Evolutionary conservation across 345 rosid genomes (phyloP).

Genomic region (Chamaenerion angustifolium): DNA sequence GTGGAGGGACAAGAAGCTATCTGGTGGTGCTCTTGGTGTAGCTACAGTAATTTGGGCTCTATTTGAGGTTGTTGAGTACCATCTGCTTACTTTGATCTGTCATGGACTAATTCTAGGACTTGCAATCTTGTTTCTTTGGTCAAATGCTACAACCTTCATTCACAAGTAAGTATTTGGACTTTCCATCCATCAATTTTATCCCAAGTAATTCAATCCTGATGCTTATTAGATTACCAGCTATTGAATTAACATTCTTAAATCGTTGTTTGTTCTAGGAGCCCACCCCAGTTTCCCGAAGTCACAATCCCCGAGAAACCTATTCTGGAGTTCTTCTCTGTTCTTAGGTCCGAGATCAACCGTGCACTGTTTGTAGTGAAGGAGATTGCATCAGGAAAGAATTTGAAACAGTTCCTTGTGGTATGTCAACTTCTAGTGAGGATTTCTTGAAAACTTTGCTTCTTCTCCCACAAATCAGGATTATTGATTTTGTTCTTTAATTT

Average conservation of each 20-base stretch:
- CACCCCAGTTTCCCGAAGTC: conserved; percentile 32
- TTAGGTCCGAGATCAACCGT: conserved; percentile 24
- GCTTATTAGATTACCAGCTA: not conserved
- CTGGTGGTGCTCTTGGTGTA: conserved; percentile 65
- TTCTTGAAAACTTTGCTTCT: not conserved
- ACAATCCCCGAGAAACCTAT: conserved; percentile 30
- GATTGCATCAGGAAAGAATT: conserved; percentile 37
- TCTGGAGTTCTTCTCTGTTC: conserved; percentile 20
- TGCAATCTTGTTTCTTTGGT: conserved; percentile 76
- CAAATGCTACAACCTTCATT: conserved; percentile 68
- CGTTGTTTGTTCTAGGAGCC: conserved; percentile 15
- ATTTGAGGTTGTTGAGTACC: conserved; percentile 66
- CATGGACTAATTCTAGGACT: conserved; percentile 56
- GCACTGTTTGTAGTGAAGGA: conserved; percentile 19
- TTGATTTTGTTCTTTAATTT: not conserved
- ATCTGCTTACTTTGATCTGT: conserved; percentile 70
- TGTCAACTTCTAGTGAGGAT: not conserved
- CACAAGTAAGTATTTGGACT: conserved; percentile 51
- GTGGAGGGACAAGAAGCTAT: conserved; percentile 96
- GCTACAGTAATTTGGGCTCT: conserved; percentile 71
- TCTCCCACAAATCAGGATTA: not conserved
- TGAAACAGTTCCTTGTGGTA: conserved; percentile 36
- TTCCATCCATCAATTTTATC: not conserved
- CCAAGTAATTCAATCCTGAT: not conserved
- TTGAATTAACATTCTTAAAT: too few species aligned